Base-by-base conservation (phyloP, 2,329 filamentous ascomycete genomes). In the Xenoacremonium recifei region DNA sequence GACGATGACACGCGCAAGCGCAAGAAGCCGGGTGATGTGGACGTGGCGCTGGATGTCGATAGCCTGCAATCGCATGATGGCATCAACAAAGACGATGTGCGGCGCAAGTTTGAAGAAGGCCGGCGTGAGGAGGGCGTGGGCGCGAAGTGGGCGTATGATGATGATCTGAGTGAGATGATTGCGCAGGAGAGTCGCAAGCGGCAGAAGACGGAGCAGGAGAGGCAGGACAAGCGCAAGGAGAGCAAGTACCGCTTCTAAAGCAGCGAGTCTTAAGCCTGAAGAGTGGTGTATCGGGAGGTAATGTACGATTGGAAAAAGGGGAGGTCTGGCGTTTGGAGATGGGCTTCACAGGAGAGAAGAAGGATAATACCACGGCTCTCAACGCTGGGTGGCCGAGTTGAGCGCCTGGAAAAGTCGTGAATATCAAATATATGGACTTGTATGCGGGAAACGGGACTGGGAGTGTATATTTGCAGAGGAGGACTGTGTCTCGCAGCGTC, bases 21-120 rank as follows among this genome's bases (percentile, higher is more conserved):
- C 58, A 99, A 97, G 81, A 96, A 96, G 77, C 91, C 87, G 4
- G 93, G 92, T 30, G 93, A 99, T 63, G 80, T 99, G 18, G 93
- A 99, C 54, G 86, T 97, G 20, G 89, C 90, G 18, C 82, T 99
- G 49, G 90, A 97, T 57, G 81, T 89, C 5, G 92, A 97, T 61
- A 78, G 85, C 27, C 66, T 99, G 46, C 81, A 81, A 50, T 76
- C 79, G 30, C 79, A 84, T 47, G 89, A 89, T 54, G 87, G 85
- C 33, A 76, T 97, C 58, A 86, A 79, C 67, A 95, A 92, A 65
- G 91, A 96, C 19, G 87, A 91, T 55, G 65, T 99, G 57, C 80
- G 79, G 64, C 82, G 79, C 58, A 79, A 85, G 60, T 99, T 95
- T 59, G 91, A 97, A 44, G 82, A 71, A 74, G 85, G 72, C 62